A percentile compares a stretch with the other conserved stretches of the same genome.
phyloP scores from a whole-genome alignment of 495 filamentous ascomycete genomes.

The Penicillium silybi region DNA sequence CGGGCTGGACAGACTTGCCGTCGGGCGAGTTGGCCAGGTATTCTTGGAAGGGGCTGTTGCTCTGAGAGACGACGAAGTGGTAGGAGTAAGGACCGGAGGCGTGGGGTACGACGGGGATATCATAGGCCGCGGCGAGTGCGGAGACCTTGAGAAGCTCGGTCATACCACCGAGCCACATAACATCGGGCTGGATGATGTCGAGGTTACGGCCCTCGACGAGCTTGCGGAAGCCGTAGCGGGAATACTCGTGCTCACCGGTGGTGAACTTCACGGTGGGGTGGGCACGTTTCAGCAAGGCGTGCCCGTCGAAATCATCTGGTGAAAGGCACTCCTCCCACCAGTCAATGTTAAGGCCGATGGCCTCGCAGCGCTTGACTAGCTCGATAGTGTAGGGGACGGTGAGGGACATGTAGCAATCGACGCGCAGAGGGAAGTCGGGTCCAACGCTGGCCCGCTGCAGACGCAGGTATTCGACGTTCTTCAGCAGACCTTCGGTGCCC shows the following conservation, averaged over 20 bases:
- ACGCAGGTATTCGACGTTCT: conserved; percentile 83
- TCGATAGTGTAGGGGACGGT: conserved; percentile 91
- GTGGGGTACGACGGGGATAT: conserved; percentile 91
- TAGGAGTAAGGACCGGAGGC: conserved; percentile 91
- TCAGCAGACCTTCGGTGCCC: conserved; percentile 71
- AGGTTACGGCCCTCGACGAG: conserved; percentile 86
- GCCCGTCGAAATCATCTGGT: conserved; percentile 87
- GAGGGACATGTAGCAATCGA: conserved; percentile 95
- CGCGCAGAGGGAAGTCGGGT: conserved; percentile 86
- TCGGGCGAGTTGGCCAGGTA: conserved; percentile 90
- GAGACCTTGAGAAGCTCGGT: conserved; percentile 88
- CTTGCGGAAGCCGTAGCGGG: conserved; percentile 88
- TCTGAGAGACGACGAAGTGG: conserved; percentile 87
- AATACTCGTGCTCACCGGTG: conserved; percentile 92
- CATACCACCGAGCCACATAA: conserved; percentile 94
- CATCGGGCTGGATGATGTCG: conserved; percentile 90
- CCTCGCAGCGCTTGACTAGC: conserved; percentile 74
- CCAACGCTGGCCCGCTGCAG: conserved; percentile 81
- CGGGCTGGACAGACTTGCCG: conserved; percentile 80
- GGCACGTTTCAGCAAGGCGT: conserved; percentile 80
- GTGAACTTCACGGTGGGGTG: conserved; percentile 92
- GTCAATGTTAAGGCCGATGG: conserved; percentile 78
- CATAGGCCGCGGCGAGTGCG: conserved; percentile 84
- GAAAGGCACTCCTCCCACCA: conserved; percentile 95
- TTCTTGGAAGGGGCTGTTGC: conserved; percentile 90